Conservation (phyloP, 2,329 filamentous ascomycete genomes). For the Orbilia oligospora region DNA sequence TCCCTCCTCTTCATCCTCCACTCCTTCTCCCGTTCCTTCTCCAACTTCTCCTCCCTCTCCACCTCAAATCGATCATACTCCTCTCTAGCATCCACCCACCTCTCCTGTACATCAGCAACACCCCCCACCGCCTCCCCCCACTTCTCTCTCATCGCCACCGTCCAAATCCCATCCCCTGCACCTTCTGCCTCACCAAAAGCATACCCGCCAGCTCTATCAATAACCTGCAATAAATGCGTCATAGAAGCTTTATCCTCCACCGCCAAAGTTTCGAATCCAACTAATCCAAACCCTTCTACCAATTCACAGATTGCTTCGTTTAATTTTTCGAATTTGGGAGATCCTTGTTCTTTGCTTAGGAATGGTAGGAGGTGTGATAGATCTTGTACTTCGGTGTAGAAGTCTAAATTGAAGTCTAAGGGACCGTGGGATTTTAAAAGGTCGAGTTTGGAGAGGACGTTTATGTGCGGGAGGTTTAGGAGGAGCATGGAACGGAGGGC, state of each 20-base stretch:
- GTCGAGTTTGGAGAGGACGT: slow-evolving; percentile 97
- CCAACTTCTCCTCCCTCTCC: slow-evolving; percentile 67
- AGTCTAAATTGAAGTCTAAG: slow-evolving; percentile 94
- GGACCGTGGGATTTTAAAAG: slow-evolving; percentile 82
- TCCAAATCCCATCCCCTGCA: slow-evolving; percentile 97
- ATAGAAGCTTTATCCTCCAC: slow-evolving; percentile 98
- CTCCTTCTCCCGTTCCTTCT: slow-evolving; percentile 62
- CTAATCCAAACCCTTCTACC: slow-evolving; percentile 89
- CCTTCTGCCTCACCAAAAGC: slow-evolving; percentile 91
- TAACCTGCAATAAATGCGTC: slow-evolving; percentile 89
- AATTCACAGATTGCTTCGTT: slow-evolving; percentile 89
- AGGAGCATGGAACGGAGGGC: slow-evolving; percentile 97
- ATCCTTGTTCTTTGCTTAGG: slow-evolving; percentile 81
- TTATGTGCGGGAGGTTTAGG: slow-evolving; percentile 95
- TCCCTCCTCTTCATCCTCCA: slow-evolving; percentile 57
- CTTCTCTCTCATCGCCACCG: slow-evolving; percentile 86
- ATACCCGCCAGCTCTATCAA: slow-evolving; percentile 93
- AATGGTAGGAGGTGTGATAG: slow-evolving; percentile 83
- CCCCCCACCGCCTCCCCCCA: slow-evolving; percentile 80
- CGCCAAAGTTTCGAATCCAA: slow-evolving; percentile 91
- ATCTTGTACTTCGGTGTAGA: slow-evolving; percentile 97
- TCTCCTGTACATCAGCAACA: slow-evolving; percentile 90
- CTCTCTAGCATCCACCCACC: slow-evolving; percentile 92
- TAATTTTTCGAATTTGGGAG: slow-evolving; percentile 83
- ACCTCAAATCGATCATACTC: slow-evolving; percentile 86